Evolutionary conservation across 495 filamentous ascomycete species (phyloP).

Genomic region (Tuber brumale): DNA sequence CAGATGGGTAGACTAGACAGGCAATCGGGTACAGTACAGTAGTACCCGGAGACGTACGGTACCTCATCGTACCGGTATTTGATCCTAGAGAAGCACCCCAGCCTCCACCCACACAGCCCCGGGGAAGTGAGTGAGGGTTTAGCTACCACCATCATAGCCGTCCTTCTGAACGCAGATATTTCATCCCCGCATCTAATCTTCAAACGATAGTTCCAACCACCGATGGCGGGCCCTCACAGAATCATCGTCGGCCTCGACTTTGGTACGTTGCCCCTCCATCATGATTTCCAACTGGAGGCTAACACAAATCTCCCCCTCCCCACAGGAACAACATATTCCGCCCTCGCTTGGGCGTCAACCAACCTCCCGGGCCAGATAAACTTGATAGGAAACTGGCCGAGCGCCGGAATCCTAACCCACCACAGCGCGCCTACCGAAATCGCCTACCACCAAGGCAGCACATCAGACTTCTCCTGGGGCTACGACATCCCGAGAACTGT

Average conservation of each 20-base stretch:
- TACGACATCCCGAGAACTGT: constrained; percentile 69
- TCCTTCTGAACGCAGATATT: neutral
- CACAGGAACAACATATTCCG: constrained; percentile 19
- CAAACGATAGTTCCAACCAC: neutral
- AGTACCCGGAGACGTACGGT: too few relatives aligned
- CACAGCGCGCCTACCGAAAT: constrained; percentile 59
- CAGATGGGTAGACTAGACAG: neutral
- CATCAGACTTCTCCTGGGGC: constrained; percentile 56
- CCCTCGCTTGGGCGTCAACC: constrained; percentile 18
- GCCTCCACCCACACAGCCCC: neutral
- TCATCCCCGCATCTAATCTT: neutral
- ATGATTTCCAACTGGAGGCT: neutral
- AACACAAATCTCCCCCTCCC: neutral
- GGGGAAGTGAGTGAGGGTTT: neutral
- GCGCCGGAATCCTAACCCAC: constrained; percentile 12
- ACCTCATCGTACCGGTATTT: neutral
- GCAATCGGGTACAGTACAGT: neutral
- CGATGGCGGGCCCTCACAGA: constrained; percentile 8
- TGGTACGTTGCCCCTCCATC: neutral
- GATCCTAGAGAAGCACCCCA: neutral
- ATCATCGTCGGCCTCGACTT: constrained; percentile 19
- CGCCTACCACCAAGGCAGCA: constrained; percentile 46
- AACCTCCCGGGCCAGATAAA: constrained; percentile 11
- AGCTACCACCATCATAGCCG: neutral
- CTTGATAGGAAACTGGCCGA: constrained; percentile 16